phyloP scores from a whole-genome alignment of 1,284 basidiomycete species.

The Ganoderma multipileum region DNA sequence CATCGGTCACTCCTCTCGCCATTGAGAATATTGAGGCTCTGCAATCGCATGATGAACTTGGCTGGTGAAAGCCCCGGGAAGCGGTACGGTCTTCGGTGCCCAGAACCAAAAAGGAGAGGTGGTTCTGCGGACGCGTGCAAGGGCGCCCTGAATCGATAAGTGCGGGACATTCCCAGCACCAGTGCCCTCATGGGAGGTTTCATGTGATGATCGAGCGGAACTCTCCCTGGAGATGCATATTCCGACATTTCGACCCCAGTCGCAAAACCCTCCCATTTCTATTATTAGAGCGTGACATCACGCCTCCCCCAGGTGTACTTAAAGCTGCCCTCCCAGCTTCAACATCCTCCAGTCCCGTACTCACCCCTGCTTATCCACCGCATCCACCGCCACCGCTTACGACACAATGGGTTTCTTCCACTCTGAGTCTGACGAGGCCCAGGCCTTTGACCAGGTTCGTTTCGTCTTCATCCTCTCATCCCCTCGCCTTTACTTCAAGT shows the following conservation, averaged over 20 bases:
- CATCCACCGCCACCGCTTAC: conserved; percentile 27
- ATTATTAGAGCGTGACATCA: conserved; percentile 31
- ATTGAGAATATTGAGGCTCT: not conserved
- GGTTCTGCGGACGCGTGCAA: conserved; percentile 15
- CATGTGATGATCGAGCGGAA: conserved; percentile 28
- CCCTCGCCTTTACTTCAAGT: not conserved
- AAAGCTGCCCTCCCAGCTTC: conserved; percentile 30
- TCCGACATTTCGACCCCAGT: conserved; percentile 14
- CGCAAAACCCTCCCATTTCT: conserved; percentile 15
- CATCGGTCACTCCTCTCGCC: not conserved
- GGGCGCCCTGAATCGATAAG: conserved; percentile 10
- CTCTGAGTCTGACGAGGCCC: conserved; percentile 54
- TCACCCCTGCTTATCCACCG: conserved; percentile 27
- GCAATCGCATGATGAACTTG: not conserved
- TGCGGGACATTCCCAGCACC: conserved; percentile 10
- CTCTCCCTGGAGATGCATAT: conserved; percentile 12
- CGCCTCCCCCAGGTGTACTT: conserved; percentile 33
- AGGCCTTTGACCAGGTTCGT: conserved; percentile 53
- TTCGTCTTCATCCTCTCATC: not conserved
- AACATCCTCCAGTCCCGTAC: conserved; percentile 29
- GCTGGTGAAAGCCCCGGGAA: conserved; percentile 17
- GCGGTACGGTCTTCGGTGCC: conserved; percentile 21
- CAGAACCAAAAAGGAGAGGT: conserved; percentile 13
- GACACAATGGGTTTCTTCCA: conserved; percentile 61
- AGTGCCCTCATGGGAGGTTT: conserved; percentile 17